A percentile compares a stretch with the other conserved stretches of the same genome.
These are phyloP conservation scores for Pythium coloratum DNA, from an alignment of 352 stramenopile genomes.

Conservation along the genomic window DNA sequence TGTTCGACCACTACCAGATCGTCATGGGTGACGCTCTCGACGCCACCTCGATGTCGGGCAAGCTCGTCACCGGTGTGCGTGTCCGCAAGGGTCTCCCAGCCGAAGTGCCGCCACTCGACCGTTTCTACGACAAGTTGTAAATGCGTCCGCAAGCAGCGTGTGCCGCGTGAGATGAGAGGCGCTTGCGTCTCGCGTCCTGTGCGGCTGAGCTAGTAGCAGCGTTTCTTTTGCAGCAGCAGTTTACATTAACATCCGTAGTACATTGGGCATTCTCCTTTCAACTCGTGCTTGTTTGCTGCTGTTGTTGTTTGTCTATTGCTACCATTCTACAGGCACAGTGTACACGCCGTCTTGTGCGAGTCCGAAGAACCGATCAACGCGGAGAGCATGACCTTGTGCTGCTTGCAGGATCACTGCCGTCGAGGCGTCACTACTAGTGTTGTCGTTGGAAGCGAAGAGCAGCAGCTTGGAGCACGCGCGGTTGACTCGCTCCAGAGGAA, in stretches of 20 bases:
- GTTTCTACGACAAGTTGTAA: conserved; percentile 99
- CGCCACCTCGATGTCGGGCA: conserved; percentile 92
- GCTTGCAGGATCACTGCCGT: not conserved
- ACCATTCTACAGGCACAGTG: conserved; percentile 20
- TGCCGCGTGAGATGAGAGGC: not conserved
- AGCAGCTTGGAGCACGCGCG: conserved; percentile 22
- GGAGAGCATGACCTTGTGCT: conserved; percentile 4
- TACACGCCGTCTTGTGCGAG: conserved; percentile 26
- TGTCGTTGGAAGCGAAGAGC: conserved; percentile 35
- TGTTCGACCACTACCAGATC: conserved; percentile 99
- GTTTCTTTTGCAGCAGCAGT: conserved; percentile 24
- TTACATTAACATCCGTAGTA: conserved; percentile 37
- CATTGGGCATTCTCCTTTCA: conserved; percentile 26
- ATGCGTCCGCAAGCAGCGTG: conserved; percentile 10
- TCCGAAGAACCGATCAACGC: conserved; percentile 24
- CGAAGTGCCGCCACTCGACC: conserved; percentile 96
- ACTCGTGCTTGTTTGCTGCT: not conserved
- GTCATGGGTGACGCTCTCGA: conserved; percentile 94
- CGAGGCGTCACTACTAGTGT: conserved; percentile 6
- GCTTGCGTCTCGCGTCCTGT: not conserved
- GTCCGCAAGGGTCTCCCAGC: conserved; percentile 97
- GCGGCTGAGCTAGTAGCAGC: conserved; percentile 13
- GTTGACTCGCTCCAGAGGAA: conserved; percentile 32
- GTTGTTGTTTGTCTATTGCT: not conserved
- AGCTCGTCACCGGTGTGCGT: conserved; percentile 94